phyloP scores from a whole-genome alignment of 371 early-diverging fungal genomes.

The Coemansia sp. region DNA sequence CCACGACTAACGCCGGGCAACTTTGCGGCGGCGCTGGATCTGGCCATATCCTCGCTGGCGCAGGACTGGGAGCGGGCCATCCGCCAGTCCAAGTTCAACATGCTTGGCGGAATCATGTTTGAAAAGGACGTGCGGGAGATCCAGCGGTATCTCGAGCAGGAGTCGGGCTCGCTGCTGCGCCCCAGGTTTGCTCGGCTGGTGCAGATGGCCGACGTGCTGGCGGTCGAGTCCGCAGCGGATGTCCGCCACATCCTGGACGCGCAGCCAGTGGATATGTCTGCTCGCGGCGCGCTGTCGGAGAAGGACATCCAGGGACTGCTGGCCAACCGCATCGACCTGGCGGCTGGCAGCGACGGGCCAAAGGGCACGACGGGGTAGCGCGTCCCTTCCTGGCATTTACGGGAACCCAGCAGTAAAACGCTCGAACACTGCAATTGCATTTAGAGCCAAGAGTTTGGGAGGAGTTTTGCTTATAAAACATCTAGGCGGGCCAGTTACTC shows the following conservation, averaged over 20 bases:
- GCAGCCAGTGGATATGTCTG: conserved; percentile 11
- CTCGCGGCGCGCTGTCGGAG: conserved; percentile 2
- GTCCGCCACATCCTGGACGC: conserved; percentile 18
- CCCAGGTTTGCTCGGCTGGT: conserved; percentile 75
- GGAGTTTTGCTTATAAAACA: no score
- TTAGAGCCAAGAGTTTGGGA: no score
- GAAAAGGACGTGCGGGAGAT: conserved; percentile 86
- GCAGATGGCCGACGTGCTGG: conserved; percentile 78
- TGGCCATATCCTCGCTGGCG: conserved; percentile 63
- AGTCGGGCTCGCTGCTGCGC: conserved; percentile 66
- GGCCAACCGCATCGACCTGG: conserved; percentile 33
- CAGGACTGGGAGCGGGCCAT: conserved; percentile 86
- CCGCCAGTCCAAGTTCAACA: conserved; percentile 81
- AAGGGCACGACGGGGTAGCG: no score
- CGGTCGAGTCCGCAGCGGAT: conserved; percentile 66
- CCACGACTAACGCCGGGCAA: conserved; percentile 66
- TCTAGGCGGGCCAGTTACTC: conserved; percentile 13
- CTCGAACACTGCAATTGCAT: no score
- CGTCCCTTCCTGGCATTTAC: no score
- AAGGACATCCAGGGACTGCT: conserved; percentile 24
- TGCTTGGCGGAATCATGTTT: conserved; percentile 61
- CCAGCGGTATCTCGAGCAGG: conserved; percentile 64
- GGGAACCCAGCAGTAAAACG: no score
- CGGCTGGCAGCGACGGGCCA: no score
- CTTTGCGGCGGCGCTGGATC: conserved; percentile 61